Base-by-base conservation (phyloP, 1,139 yeast species). In the Debaryomycetaceae sp. region DNA sequence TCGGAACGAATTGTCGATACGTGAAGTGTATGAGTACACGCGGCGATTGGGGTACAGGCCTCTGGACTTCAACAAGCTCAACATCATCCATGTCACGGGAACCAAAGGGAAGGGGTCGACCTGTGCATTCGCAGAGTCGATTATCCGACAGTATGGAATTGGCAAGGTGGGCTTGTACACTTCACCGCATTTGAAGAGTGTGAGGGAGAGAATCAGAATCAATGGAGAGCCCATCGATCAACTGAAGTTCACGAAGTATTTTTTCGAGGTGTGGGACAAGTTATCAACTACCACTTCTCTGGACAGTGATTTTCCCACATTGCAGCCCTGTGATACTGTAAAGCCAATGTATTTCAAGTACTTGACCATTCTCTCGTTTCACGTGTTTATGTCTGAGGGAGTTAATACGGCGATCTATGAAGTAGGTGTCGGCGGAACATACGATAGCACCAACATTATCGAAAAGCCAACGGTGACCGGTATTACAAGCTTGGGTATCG, bases 81-180 rank as follows among this genome's bases (percentile, higher is more conserved):
- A 91, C 55, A 77, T 90, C 5, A 78, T 95, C 40, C 99, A 95
- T 59, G 86, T 95, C 34, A 91, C 99, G 0, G 99, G 99, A 24
- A 95, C 99, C 1, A 95, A 95, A 64, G 99, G 99, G 9, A 95
- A 95, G 67, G 99, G 99, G 1, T 90, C 97, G 1, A 91, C 98
- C 0, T 93, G 97, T 68, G 97, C 99, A 0, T 95, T 95, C 61
- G 81, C 91, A 3, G 89, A 88, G 56, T 83, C 95, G 3, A 89
- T 93, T 40, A 66, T 95, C 49, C 61, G 68, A 13, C 90, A 88
- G 58, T 89, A 87, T 58, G 45, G 44, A 41, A 38, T 44, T 42
- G 60, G 65, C 39, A 88, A 87, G 60, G 77, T 91, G 42, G 99
- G 99, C 0, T 75, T 93, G 31, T 95, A 87, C 62, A 91, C 98